A percentile compares a stretch with the other conserved stretches of the same genome.
Conservation (phyloP, 2,329 filamentous ascomycete genomes). For the Zymoseptoria brevis region DNA sequence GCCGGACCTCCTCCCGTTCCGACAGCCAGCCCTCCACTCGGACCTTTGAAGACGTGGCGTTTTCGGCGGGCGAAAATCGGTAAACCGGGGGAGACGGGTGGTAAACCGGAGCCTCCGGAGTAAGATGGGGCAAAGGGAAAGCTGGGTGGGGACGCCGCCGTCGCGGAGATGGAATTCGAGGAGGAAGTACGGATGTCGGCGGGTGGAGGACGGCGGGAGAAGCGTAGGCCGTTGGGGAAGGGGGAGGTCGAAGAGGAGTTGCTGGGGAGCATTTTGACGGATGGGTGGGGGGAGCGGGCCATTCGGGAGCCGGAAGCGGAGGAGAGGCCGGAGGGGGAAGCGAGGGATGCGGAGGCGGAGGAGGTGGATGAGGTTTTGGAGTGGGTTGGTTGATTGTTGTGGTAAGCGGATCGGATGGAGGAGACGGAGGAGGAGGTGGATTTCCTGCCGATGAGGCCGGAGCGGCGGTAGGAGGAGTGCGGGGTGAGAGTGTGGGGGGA, state of each 20-base stretch:
- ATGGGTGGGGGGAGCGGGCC: constrained; percentile 73
- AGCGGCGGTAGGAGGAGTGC: constrained; percentile 76
- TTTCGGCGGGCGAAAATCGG: constrained; percentile 71
- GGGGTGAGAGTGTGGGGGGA: constrained; percentile 76
- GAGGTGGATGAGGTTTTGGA: constrained; percentile 93
- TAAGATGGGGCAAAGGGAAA: not conserved
- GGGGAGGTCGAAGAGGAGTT: constrained; percentile 43
- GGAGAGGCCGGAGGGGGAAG: constrained; percentile 36
- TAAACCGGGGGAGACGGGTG: constrained; percentile 55
- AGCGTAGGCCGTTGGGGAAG: constrained; percentile 79
- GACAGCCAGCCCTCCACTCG: constrained; percentile 25
- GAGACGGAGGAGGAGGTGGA: constrained; percentile 94
- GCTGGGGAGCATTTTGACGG: constrained; percentile 88
- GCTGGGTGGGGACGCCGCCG: too few species aligned
- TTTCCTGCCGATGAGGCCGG: constrained; percentile 81
- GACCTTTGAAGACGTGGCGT: constrained; percentile 73
- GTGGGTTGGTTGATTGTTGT: constrained; percentile 70
- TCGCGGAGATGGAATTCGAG: not conserved
- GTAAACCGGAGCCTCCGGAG: not conserved
- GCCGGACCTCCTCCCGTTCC: constrained; percentile 43
- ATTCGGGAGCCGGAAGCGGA: constrained; percentile 52
- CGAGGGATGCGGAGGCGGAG: constrained; percentile 53
- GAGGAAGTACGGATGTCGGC: constrained; percentile 19
- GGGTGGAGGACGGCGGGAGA: constrained; percentile 37
- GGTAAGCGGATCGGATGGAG: constrained; percentile 83